Base-by-base conservation (phyloP, 805 yeast genomes). In the Priceomyces castillae region DNA sequence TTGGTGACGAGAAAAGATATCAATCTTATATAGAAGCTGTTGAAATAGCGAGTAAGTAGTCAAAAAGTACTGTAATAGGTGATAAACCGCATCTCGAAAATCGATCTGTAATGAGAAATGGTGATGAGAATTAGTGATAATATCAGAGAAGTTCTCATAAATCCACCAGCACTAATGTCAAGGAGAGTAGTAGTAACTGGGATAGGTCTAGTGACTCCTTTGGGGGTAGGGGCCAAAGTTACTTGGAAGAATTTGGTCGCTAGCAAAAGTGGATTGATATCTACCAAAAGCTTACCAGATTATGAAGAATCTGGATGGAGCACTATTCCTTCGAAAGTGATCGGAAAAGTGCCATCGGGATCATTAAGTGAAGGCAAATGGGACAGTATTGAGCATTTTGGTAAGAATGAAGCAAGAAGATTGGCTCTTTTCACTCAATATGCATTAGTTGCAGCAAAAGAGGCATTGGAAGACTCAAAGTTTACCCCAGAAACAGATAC, bases 121-220 rank as follows among this genome's bases (percentile, higher is more conserved):
- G 26, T 23, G 10, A 23, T 23, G 6, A 23, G 10, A 23, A 23
- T 23, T 7, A 6, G 6, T 23, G 6, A 23, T 6, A 23, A 23
- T 23, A 23, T 10, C 10, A 23, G 26, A 7, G 26, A 23, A 23
- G 9, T 23, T 6, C 26, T 23, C 26, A 5, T 12, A 28, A n/a
- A 28, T 11, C 31, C 12, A 22, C 22, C 10, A 37, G 18, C 28
- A 16, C 25, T 30, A 31, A 46, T 50, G 51, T 41, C 52, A n/a
- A 62, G 70, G 46, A 67, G 96, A 62, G 96, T 92, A 0, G 97
- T 92, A 1, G 84, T 92, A 1, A 94, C 99, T 0, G 99, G 99
- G 0, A 59, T 94, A 6, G 98, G 98, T 0, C 65, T 86, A 20
- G 78, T 90, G 1, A 80, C 94, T 0, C 99, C 99, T 0, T 65